Percentiles rank a stretch among this genome's conserved stretches.
phyloP scores from a whole-genome alignment of 169 alveolate species.

The Amoebophrya sp. region DNA sequence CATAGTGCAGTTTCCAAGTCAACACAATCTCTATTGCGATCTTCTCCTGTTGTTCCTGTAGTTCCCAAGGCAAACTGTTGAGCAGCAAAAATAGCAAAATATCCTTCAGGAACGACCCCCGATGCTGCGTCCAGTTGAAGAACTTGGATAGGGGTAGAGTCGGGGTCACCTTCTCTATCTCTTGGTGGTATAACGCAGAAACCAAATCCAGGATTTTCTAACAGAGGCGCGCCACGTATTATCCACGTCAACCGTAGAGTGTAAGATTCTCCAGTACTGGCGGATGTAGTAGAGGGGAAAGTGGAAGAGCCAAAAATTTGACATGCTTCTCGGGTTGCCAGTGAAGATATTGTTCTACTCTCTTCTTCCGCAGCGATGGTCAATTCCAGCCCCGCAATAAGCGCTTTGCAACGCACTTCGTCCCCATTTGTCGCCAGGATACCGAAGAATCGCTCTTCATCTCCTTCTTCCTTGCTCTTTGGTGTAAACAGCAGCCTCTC shows the following conservation, averaged over 20 bases:
- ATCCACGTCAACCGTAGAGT: background rate
- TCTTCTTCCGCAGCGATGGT: background rate
- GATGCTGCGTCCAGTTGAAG: background rate
- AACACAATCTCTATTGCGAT: no score
- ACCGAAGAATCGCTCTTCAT: background rate
- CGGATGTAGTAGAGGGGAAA: no score
- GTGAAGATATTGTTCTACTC: no score
- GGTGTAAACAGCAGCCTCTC: background rate
- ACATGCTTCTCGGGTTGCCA: no score
- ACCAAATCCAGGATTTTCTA: background rate
- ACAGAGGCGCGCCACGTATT: background rate
- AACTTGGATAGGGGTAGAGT: background rate
- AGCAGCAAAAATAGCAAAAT: background rate
- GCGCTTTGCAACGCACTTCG: background rate
- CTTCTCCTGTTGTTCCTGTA: no score
- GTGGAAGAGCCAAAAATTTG: no score
- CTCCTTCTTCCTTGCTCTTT: background rate
- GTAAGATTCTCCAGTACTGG: no score
- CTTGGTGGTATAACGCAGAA: background rate
- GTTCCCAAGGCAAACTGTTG: background rate
- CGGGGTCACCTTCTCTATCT: background rate
- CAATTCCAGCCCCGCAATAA: background rate
- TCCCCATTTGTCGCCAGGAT: background rate
- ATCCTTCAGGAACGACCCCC: background rate
- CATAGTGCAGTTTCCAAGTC: no score